A percentile compares a stretch with the other conserved stretches of the same genome.
Conservation (phyloP, 345 rosid genomes). For the Euphorbia tirucalli region DNA sequence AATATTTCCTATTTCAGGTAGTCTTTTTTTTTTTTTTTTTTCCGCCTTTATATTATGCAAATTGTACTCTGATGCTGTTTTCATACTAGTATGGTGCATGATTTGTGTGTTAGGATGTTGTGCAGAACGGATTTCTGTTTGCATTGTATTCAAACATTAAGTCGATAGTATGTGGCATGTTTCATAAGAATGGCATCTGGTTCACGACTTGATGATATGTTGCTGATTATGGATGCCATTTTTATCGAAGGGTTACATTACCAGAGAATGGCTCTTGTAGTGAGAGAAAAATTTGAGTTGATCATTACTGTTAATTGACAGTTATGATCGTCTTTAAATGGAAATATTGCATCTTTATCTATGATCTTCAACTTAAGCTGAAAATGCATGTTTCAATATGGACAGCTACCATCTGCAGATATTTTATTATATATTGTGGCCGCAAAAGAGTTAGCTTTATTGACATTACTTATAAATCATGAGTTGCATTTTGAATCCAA, state of each 20-base stretch:
- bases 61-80: not conserved
- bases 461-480: not conserved
- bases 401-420: not conserved
- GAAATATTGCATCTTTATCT: not conserved
- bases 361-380: not conserved
- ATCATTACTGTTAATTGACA: not conserved
- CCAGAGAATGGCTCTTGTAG: not conserved
- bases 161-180: not conserved
- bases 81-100: not conserved
- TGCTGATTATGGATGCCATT: not conserved
- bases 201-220: not conserved
- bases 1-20: conserved; percentile 82
- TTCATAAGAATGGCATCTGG: not conserved
- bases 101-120: not conserved
- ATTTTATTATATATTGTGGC: not conserved
- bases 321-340: not conserved
- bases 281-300: not conserved
- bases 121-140: not conserved
- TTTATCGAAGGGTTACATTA: not conserved
- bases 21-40: not conserved
- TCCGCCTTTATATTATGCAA: not conserved
- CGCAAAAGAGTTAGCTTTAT: not conserved
- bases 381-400: conserved; percentile 1
- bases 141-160: not conserved
- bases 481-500: not conserved